Base-by-base conservation (phyloP, 2,329 filamentous ascomycete species). In the Trichoderma asperellum region DNA sequence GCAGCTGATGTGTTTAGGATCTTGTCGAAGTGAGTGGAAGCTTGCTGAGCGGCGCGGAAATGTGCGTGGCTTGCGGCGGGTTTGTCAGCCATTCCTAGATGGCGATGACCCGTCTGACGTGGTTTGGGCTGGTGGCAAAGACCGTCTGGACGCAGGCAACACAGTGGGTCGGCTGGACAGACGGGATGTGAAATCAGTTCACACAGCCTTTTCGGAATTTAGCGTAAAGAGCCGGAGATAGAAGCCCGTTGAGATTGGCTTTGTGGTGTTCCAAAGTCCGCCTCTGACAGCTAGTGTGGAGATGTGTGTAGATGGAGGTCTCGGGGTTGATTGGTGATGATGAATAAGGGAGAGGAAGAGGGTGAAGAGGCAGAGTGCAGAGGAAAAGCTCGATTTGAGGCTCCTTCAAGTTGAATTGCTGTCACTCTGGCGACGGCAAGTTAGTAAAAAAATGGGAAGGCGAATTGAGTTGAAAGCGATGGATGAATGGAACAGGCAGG, bases 41-140 rank as follows among this genome's bases (percentile, higher is more conserved):
- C 66, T 70, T 74, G 75, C 71, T 74, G 73, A 27, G 47, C 34
- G 56, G 47, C 34, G 56, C 68, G 68, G 18, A 35, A 60, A 34
- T 21, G 43, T 52, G 71, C 71, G 66, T 68, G 68, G 71, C 71
- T 72, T 65, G 70, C 62, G 52, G 70, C 61, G 72, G 77, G 77
- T 80, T 80, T 80, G 79, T 80, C 78, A 80, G 79, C 79, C 76
- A 75, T 75, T 59, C 57, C 68, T 57, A 70, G 69, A 70, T 69
- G 61, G 72, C 70, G 70, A 70, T 73, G 74, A 73, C 70, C 73
- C 34, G 69, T 62, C 60, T 69, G 67, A 68, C 66, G 66, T 68
- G 66, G 53, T 61, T 43, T 58, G 24, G 47, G 62, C 11, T n/a
- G 69, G 69, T 70, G 69, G 69, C 69, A 65, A 70, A 69, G 69